Evolutionary conservation across 805 yeast genomes (phyloP).

Genomic region (Gaillardinia entomophila): DNA sequence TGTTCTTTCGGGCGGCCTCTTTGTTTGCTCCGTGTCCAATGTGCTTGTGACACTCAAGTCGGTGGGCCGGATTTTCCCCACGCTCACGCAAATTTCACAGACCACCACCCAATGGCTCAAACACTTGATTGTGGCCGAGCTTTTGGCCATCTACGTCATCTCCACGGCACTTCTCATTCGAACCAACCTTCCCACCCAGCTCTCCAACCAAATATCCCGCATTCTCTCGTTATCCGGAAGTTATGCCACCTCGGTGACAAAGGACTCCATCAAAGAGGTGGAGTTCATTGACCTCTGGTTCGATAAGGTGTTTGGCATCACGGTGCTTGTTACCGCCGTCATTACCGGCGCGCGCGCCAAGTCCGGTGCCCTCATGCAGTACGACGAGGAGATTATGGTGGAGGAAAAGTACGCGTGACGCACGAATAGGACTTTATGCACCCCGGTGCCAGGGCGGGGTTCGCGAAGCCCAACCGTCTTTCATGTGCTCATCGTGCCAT

Average conservation of each 20-base stretch:
- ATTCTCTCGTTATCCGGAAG: conserved; percentile 32
- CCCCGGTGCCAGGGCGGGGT: too few relatives aligned
- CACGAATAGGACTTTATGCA: not conserved
- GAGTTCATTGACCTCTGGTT: conserved; percentile 47
- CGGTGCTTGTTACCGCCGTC: conserved; percentile 30
- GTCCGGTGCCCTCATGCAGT: conserved; percentile 9
- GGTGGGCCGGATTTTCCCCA: conserved; percentile 28
- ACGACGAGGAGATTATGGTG: conserved; percentile 4
- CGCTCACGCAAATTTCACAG: conserved; percentile 9
- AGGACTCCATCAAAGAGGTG: conserved; percentile 24
- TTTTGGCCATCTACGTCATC: conserved; percentile 45
- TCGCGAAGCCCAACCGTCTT: too few relatives aligned
- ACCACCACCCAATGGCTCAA: conserved; percentile 25
- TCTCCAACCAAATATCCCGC: conserved; percentile 35
- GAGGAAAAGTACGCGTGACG: too few relatives aligned
- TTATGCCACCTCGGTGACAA: not conserved
- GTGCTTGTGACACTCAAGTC: conserved; percentile 58
- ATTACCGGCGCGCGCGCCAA: conserved; percentile 17
- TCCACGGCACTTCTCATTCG: conserved; percentile 47
- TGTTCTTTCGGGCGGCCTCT: conserved; percentile 51
- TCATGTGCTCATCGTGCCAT: too few relatives aligned
- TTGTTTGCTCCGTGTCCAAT: conserved; percentile 59
- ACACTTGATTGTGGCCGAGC: conserved; percentile 36
- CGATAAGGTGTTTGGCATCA: conserved; percentile 43
- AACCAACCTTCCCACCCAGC: conserved; percentile 41